Conservation (phyloP, 208 protist genomes). For the Leishmania arabica region DNA sequence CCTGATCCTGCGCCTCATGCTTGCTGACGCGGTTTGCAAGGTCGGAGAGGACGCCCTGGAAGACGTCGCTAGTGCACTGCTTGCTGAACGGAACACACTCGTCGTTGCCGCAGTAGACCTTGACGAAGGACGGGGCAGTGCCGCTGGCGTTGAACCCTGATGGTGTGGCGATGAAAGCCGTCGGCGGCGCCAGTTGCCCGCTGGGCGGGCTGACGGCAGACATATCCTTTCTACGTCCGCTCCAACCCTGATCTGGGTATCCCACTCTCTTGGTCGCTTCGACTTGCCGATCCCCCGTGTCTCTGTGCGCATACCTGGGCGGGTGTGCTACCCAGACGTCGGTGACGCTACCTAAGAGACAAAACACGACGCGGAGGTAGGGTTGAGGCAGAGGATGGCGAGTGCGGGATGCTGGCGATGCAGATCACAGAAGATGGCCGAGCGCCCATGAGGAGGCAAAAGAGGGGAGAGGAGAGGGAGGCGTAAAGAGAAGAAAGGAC, state of each 20-base stretch:
- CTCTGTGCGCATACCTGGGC: neutral
- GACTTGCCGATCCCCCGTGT: neutral
- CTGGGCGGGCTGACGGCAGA: neutral
- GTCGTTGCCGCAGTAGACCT: conserved; percentile 17
- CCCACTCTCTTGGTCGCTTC: neutral
- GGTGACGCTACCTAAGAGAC: neutral
- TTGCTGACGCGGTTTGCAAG: conserved; percentile 29
- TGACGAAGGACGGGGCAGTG: conserved; percentile 11
- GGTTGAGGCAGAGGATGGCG: neutral
- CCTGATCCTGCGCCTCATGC: neutral
- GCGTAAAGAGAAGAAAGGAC: neutral
- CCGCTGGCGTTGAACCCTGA: neutral
- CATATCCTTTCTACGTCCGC: neutral
- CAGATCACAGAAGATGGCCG: neutral
- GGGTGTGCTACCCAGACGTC: neutral
- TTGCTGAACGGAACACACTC: conserved; percentile 46
- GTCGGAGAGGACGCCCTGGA: conserved; percentile 46
- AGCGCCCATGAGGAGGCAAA: neutral
- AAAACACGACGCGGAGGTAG: neutral
- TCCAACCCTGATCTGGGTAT: neutral
- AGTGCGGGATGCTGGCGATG: neutral
- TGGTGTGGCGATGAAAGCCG: neutral
- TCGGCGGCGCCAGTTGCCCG: neutral
- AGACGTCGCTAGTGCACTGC: conserved; percentile 54
- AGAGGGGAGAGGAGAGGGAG: neutral